These are phyloP conservation scores for Aspergillus caelatus DNA, from an alignment of 2,329 filamentous ascomycete genomes.

Conservation along the genomic window DNA sequence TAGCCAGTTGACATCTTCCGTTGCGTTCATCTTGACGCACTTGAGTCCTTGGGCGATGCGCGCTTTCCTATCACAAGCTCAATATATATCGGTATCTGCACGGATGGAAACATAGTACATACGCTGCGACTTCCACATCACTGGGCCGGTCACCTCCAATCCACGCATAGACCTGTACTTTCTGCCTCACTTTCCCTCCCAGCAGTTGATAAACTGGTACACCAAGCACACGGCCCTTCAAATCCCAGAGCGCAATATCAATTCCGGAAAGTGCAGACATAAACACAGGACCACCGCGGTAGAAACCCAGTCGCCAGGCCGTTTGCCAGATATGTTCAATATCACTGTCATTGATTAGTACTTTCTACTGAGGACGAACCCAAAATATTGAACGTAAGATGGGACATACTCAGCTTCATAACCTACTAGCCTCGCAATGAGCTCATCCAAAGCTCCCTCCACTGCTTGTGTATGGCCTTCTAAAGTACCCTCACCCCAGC, in stretches of 20 bases:
- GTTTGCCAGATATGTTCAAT: conserved; percentile 82
- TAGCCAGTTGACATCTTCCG: conserved; percentile 74
- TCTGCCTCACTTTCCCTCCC: conserved; percentile 71
- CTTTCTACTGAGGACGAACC: neutral
- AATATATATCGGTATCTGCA: neutral
- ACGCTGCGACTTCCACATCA: conserved; percentile 63
- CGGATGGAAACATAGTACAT: neutral
- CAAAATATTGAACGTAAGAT: neutral
- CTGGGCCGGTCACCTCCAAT: conserved; percentile 73
- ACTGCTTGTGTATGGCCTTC: conserved; percentile 76
- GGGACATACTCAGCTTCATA: conserved; percentile 68
- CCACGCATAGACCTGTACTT: conserved; percentile 75
- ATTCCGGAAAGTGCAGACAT: conserved; percentile 78
- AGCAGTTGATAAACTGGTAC: conserved; percentile 74
- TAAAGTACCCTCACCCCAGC: conserved; percentile 76
- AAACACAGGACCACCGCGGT: conserved; percentile 76
- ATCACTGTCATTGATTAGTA: conserved; percentile 55
- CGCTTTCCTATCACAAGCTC: conserved; percentile 39
- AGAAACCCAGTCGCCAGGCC: conserved; percentile 72
- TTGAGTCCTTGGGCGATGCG: conserved; percentile 45
- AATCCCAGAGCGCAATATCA: conserved; percentile 79
- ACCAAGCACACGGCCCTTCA: conserved; percentile 66
- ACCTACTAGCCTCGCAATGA: conserved; percentile 63
- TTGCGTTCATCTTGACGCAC: conserved; percentile 75
- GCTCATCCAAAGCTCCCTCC: conserved; percentile 72